Evolutionary conservation across 345 rosid species (phyloP).

Genomic region (Dipteronia dyeriana): DNA sequence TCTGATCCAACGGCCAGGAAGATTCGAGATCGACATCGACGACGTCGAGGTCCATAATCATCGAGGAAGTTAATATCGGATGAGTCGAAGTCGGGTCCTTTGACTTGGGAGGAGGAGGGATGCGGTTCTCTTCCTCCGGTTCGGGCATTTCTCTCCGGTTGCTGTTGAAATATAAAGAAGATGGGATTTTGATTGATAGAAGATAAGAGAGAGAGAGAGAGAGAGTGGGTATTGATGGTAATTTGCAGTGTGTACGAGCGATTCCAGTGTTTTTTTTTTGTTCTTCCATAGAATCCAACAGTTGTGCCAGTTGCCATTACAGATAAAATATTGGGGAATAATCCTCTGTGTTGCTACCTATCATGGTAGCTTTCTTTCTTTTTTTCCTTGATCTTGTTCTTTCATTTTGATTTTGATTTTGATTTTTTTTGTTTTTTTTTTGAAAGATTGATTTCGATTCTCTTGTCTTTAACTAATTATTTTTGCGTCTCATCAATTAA

Average conservation of each 20-base stretch:
- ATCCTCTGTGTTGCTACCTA: constrained; percentile 40
- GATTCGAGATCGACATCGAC: constrained; percentile 70
- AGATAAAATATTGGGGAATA: constrained; percentile 15
- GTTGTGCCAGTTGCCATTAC: constrained; percentile 20
- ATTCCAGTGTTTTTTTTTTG: constrained; percentile 20
- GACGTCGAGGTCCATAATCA: constrained; percentile 56
- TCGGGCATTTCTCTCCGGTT: constrained; percentile 48
- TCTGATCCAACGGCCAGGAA: constrained; percentile 84
- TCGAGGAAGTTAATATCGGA: not conserved
- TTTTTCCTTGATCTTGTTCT: not conserved
- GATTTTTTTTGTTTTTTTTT: not conserved
- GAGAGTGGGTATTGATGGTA: constrained; percentile 3
- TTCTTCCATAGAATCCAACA: constrained; percentile 29
- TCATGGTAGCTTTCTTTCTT: not conserved
- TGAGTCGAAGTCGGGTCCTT: constrained; percentile 22
- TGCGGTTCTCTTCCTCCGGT: constrained; percentile 39
- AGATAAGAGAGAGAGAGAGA: constrained; percentile 9
- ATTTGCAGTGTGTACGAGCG: constrained; percentile 26
- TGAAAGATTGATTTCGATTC: not conserved
- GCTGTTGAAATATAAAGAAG: not conserved
- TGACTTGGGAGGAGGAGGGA: constrained; percentile 33
- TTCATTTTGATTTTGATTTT: no score
- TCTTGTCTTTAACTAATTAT: not conserved
- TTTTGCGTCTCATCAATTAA: no score
- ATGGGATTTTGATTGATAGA: not conserved